phyloP scores from a whole-genome alignment of 768 basidiomycete species.

The Steccherinum ochraceum region DNA sequence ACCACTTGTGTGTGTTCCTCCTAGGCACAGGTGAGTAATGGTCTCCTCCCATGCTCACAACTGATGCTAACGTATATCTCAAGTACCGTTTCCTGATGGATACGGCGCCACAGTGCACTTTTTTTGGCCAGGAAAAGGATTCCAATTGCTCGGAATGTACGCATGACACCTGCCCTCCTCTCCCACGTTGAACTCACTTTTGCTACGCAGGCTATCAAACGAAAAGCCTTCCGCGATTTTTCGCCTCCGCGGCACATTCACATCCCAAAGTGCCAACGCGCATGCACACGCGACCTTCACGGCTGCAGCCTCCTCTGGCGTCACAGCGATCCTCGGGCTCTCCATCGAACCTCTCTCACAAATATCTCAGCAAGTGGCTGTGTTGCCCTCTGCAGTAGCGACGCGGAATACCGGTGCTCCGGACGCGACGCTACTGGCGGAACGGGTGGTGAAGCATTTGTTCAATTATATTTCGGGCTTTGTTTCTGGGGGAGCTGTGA shows the following conservation, averaged over 20 bases:
- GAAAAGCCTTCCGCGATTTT: conserved; percentile 89
- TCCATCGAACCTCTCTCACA: conserved; percentile 68
- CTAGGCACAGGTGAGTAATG: conserved; percentile 59
- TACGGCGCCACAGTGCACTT: conserved; percentile 84
- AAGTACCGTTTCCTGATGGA: conserved; percentile 77
- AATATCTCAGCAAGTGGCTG: conserved; percentile 53
- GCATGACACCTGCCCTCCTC: too few species aligned
- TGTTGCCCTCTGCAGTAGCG: conserved; percentile 30
- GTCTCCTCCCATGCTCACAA: not conserved
- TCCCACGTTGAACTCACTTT: too few species aligned
- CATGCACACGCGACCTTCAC: conserved; percentile 23
- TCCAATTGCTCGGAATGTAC: conserved; percentile 80
- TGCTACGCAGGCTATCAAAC: conserved; percentile 71
- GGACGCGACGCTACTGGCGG: conserved; percentile 55
- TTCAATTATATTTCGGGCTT: conserved; percentile 75
- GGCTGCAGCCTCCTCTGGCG: conserved; percentile 30
- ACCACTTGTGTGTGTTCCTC: conserved; percentile 83
- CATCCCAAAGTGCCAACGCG: conserved; percentile 24
- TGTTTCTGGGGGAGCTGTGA: conserved; percentile 31
- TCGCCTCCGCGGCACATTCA: conserved; percentile 65
- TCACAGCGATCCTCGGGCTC: conserved; percentile 73
- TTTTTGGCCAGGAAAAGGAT: conserved; percentile 82
- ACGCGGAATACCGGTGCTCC: conserved; percentile 12
- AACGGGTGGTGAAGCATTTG: conserved; percentile 66
- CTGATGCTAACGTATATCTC: not conserved